These are phyloP conservation scores for Capsicum rhomboideum DNA, from an alignment of 257 asterid genomes.

Conservation along the genomic window DNA sequence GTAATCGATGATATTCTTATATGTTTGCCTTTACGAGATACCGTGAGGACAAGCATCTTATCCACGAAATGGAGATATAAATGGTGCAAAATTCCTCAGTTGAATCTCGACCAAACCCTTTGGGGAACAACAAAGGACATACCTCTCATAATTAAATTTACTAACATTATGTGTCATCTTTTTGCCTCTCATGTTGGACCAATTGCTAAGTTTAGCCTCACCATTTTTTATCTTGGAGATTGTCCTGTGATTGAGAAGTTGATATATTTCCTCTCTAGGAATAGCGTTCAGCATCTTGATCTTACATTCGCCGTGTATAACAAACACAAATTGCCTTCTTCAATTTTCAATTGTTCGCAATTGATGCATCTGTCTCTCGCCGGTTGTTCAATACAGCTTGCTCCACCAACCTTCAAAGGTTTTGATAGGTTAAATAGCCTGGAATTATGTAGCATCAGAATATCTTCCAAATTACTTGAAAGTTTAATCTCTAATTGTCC, in stretches of 20 bases:
- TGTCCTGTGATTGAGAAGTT: background rate
- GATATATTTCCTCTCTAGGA: background rate
- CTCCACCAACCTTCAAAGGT: background rate
- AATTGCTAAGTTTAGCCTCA: too few relatives aligned
- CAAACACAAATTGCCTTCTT: background rate
- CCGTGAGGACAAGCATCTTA: background rate
- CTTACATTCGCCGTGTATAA: too few relatives aligned
- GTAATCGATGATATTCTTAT: background rate
- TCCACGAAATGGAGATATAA: background rate
- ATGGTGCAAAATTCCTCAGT: background rate
- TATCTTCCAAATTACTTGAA: background rate
- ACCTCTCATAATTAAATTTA: too few relatives aligned
- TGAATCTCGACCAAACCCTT: background rate
- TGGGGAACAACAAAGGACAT: background rate
- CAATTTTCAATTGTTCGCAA: background rate
- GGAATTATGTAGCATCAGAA: background rate
- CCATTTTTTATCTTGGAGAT: too few relatives aligned
- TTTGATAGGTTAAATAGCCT: background rate
- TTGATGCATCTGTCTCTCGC: background rate
- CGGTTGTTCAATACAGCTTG: background rate
- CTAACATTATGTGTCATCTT: too few relatives aligned
- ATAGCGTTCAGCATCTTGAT: background rate
- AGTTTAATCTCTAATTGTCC: background rate
- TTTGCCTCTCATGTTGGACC: too few relatives aligned
- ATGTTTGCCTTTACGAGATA: background rate